phyloP scores from a whole-genome alignment of 768 basidiomycete genomes.

The Suillus sp. region DNA sequence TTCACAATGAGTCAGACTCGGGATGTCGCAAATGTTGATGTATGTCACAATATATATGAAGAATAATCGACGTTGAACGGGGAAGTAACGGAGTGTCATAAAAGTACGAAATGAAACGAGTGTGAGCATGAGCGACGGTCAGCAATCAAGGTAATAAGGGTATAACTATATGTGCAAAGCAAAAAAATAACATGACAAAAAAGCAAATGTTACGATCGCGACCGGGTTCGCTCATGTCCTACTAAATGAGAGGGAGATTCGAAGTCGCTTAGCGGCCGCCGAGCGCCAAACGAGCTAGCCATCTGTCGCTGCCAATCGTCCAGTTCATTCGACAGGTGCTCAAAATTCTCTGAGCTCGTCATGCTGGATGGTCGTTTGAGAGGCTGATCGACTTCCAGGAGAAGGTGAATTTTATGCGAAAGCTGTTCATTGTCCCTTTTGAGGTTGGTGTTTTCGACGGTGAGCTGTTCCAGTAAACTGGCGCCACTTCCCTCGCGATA shows the following conservation, averaged over 20 bases:
- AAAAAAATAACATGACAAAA: constrained; percentile 19
- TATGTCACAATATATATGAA: constrained; percentile 39
- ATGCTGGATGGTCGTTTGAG: constrained; percentile 72
- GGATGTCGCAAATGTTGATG: constrained; percentile 25
- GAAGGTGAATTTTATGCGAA: constrained; percentile 86
- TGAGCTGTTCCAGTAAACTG: constrained; percentile 77
- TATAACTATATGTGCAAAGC: constrained; percentile 38
- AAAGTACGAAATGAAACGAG: constrained; percentile 56
- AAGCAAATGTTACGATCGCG: constrained; percentile 45
- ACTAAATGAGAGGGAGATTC: constrained; percentile 53
- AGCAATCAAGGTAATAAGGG: constrained; percentile 40
- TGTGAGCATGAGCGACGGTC: constrained; percentile 41
- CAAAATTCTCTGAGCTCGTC: constrained; percentile 85
- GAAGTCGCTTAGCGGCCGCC: constrained; percentile 72
- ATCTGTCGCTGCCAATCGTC: constrained; percentile 88
- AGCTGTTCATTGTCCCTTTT: constrained; percentile 87
- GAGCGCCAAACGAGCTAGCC: constrained; percentile 74
- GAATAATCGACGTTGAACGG: constrained; percentile 37
- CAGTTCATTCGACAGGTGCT: constrained; percentile 77
- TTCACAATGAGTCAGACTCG: constrained; percentile 29
- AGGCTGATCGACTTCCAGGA: constrained; percentile 85
- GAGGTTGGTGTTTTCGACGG: constrained; percentile 76
- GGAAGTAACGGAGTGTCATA: constrained; percentile 36
- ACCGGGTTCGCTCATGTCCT: constrained; percentile 60
- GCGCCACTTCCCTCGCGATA: constrained; percentile 79